These are phyloP conservation scores for Prunella vulgaris DNA, from an alignment of 257 asterid species.

Conservation along the genomic window DNA sequence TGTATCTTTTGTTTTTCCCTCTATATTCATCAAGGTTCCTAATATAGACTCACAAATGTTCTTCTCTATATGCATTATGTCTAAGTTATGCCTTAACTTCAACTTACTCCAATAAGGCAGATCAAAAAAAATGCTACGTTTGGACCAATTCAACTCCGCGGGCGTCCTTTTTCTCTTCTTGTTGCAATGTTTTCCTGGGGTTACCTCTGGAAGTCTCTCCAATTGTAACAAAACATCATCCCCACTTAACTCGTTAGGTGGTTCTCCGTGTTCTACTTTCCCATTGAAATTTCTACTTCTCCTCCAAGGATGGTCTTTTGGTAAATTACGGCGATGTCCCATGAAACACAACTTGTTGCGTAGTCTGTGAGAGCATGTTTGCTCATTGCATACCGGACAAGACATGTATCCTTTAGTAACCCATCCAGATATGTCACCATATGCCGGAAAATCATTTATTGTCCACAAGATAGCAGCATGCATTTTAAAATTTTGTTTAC, in stretches of 20 bases:
- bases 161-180: background rate
- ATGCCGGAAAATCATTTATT: too few relatives aligned
- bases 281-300: too few relatives aligned
- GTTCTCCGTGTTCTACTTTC: too few relatives aligned
- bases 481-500: too few relatives aligned
- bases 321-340: too few relatives aligned
- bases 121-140: background rate
- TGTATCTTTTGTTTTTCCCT: background rate
- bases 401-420: too few relatives aligned
- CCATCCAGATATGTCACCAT: too few relatives aligned
- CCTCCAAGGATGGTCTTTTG: too few relatives aligned
- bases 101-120: background rate
- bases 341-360: too few relatives aligned
- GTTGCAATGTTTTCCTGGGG: background rate
- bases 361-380: too few relatives aligned
- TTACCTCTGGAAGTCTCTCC: background rate
- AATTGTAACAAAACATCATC: background rate
- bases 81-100: background rate
- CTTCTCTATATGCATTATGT: background rate
- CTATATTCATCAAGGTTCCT: background rate
- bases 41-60: background rate
- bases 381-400: too few relatives aligned
- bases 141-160: background rate
- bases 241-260: background rate
- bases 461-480: too few relatives aligned